A percentile compares a stretch with the other conserved stretches of the same genome.
These are phyloP conservation scores for Cryptococcus depauperatus DNA, from an alignment of 1,284 basidiomycete genomes.

Conservation along the genomic window DNA sequence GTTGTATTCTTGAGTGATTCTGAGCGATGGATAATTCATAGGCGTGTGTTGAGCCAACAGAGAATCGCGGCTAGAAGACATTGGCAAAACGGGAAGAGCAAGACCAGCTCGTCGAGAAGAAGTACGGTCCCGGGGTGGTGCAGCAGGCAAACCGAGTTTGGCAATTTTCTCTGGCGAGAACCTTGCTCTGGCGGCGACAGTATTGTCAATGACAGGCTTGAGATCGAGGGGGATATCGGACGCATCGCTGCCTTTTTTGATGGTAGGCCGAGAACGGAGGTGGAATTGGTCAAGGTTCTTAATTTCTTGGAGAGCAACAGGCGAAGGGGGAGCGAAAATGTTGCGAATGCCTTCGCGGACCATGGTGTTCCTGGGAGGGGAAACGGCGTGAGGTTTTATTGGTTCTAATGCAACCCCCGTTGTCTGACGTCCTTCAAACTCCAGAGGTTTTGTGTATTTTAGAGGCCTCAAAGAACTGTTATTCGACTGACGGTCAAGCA, in stretches of 20 bases:
- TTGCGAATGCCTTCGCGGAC: slow-evolving; percentile 34
- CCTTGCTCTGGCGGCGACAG: background rate
- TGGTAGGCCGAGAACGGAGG: slow-evolving; percentile 9
- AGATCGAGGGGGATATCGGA: slow-evolving; percentile 24
- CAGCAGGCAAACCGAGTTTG: slow-evolving; percentile 17
- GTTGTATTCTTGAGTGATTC: background rate
- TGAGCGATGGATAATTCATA: background rate
- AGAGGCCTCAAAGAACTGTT: slow-evolving; percentile 20
- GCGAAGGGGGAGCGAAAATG: slow-evolving; percentile 33
- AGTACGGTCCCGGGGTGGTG: slow-evolving; percentile 12
- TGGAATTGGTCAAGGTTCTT: slow-evolving; percentile 6
- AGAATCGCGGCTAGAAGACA: slow-evolving; percentile 7
- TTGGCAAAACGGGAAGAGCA: slow-evolving; percentile 12
- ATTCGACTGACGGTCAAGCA: slow-evolving; percentile 16
- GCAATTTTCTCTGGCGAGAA: slow-evolving; percentile 3
- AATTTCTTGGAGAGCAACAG: slow-evolving; percentile 10
- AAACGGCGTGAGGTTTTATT: background rate
- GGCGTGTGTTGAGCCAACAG: background rate
- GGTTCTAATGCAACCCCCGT: background rate
- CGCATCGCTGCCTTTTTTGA: slow-evolving; percentile 3
- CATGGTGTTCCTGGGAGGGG: slow-evolving; percentile 17
- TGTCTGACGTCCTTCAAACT: slow-evolving; percentile 1
- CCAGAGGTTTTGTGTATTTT: slow-evolving; percentile 24
- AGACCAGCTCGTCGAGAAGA: slow-evolving; percentile 17
- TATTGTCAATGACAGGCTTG: slow-evolving; percentile 12